phyloP scores from a whole-genome alignment of 2,329 filamentous ascomycete genomes.

The Exophiala dermatitidis region DNA sequence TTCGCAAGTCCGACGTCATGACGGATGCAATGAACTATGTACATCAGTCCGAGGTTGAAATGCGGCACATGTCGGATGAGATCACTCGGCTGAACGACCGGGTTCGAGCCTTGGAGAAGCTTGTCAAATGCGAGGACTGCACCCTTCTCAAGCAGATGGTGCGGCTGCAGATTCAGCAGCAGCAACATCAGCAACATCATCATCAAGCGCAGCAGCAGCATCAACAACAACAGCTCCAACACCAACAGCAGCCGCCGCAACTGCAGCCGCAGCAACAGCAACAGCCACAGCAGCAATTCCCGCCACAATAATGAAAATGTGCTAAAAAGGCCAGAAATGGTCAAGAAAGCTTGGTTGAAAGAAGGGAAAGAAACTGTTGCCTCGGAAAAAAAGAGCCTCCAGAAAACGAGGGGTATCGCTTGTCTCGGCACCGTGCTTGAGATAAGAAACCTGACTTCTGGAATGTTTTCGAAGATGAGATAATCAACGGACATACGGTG shows the following conservation, averaged over 20 bases:
- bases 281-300: not conserved
- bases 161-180: conserved; percentile 12
- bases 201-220: not conserved
- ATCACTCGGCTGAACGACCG: conserved; percentile 21
- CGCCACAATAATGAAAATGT: not conserved
- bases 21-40: conserved; percentile 25
- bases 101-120: conserved; percentile 19
- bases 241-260: conserved; percentile 1
- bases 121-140: conserved; percentile 22
- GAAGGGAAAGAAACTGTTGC: not conserved
- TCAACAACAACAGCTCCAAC: not conserved
- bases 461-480: not conserved
- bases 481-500: too few species aligned
- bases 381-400: too few species aligned
- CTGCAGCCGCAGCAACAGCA: not conserved
- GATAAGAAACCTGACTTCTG: not conserved
- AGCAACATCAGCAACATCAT: conserved; percentile 1
- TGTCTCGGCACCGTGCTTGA: too few species aligned
- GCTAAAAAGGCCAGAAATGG: not conserved
- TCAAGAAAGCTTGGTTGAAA: not conserved
- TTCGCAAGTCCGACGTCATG: conserved; percentile 25
- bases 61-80: conserved; percentile 24
- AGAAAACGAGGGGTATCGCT: too few species aligned
- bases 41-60: conserved; percentile 21
- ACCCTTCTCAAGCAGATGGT: conserved; percentile 20